Evolutionary conservation across 768 basidiomycete genomes (phyloP).

Genomic region (Chalciporus piperatus): DNA sequence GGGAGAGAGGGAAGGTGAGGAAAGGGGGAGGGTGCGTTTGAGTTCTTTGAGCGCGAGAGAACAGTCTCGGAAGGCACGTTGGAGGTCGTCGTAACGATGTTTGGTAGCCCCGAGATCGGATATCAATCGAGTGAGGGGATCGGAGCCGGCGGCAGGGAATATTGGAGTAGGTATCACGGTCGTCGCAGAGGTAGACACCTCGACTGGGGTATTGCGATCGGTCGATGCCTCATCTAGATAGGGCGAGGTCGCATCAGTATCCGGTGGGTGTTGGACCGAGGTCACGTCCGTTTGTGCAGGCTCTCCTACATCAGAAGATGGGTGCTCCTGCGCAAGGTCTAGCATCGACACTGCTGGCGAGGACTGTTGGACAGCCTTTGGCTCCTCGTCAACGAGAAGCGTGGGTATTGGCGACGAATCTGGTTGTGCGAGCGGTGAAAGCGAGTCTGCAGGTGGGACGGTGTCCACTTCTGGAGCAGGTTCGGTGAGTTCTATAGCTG

Average conservation of each 20-base stretch:
- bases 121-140: conserved; percentile 38
- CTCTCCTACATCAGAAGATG: background rate
- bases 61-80: conserved; percentile 66
- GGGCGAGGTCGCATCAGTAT: background rate
- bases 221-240: background rate
- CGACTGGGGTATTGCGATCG: background rate
- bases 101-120: conserved; percentile 41
- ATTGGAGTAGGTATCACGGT: background rate
- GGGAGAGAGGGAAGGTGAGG: conserved; percentile 5
- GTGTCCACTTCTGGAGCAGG: background rate
- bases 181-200: background rate
- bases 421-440: conserved; percentile 4
- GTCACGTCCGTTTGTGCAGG: background rate
- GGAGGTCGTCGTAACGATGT: conserved; percentile 59
- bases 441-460: background rate
- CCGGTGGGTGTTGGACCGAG: background rate
- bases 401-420: conserved; percentile 2
- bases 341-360: conserved; percentile 21
- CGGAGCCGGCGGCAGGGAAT: background rate
- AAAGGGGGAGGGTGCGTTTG: conserved; percentile 28
- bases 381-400: conserved; percentile 14
- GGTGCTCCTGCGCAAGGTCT: conserved; percentile 10
- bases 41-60: conserved; percentile 63
- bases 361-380: background rate
- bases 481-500: background rate